Evolutionary conservation across 805 yeast species (phyloP).

Genomic region (Naumovozyma castellii): DNA sequence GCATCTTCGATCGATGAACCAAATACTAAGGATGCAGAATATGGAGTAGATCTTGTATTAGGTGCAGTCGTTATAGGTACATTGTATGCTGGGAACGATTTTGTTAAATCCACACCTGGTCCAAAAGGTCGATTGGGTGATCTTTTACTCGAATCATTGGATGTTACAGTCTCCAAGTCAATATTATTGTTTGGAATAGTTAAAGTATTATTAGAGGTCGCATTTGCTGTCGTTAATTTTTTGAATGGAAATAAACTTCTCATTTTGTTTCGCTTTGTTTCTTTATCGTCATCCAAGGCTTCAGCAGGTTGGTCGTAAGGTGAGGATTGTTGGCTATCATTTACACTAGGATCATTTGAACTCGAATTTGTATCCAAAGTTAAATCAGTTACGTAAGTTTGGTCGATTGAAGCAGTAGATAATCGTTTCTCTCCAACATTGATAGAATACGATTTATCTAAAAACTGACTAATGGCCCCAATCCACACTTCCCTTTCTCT

Average conservation of each 20-base stretch:
- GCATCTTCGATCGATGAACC: conserved; percentile 54
- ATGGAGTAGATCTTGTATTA: neutral
- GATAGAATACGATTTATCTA: conserved; percentile 10
- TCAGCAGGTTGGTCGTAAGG: neutral
- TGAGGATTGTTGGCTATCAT: neutral
- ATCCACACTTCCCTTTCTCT: conserved; percentile 72
- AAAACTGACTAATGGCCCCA: conserved; percentile 33
- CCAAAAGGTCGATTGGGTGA: neutral
- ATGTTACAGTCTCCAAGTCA: neutral
- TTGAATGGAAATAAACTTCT: conserved; percentile 54
- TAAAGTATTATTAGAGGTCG: conserved; percentile 3
- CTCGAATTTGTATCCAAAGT: neutral
- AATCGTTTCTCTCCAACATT: neutral
- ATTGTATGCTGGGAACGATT: neutral
- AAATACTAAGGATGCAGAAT: conserved; percentile 34
- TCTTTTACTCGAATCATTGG: neutral
- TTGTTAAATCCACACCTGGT: neutral
- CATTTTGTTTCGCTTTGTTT: conserved; percentile 40
- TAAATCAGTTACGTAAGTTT: conserved; percentile 15
- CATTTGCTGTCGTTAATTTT: conserved; percentile 19
- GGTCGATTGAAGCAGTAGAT: conserved; percentile 7
- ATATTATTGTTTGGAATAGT: neutral
- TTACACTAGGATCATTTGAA: neutral
- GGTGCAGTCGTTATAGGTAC: neutral
- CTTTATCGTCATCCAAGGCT: conserved; percentile 26